Evolutionary conservation across 2,329 filamentous ascomycete species (phyloP).

Genomic region (Fusarium sp.): DNA sequence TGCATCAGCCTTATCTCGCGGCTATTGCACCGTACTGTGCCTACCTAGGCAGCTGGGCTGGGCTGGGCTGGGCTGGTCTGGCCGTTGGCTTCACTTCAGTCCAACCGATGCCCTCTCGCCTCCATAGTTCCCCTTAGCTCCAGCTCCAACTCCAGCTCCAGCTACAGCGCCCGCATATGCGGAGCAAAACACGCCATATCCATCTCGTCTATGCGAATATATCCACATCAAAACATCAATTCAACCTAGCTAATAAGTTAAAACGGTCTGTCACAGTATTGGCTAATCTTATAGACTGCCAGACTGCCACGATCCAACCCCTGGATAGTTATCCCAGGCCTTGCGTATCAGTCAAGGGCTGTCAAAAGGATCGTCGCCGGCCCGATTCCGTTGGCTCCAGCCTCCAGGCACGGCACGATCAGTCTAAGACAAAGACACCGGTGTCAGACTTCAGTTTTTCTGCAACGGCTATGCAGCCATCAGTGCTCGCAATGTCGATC

Average conservation of each 20-base stretch:
- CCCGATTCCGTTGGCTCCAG: constrained; percentile 22
- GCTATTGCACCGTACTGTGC: background rate
- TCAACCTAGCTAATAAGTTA: constrained; percentile 3
- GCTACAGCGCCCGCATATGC: constrained; percentile 1
- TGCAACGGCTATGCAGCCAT: too few species aligned
- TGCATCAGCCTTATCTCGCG: constrained; percentile 36
- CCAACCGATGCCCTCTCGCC: background rate
- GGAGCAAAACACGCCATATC: constrained; percentile 16
- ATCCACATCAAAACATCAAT: constrained; percentile 20
- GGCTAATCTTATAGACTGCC: constrained; percentile 12
- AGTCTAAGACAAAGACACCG: too few species aligned
- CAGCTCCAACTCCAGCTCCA: constrained; percentile 3
- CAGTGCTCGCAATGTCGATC: background rate
- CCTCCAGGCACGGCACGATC: background rate
- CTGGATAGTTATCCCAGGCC: constrained; percentile 15
- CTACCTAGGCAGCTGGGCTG: background rate
- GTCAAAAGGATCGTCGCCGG: constrained; percentile 13
- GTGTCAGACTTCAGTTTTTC: too few species aligned
- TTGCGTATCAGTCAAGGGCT: constrained; percentile 5
- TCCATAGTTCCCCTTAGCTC: constrained; percentile 4
- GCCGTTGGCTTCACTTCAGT: background rate
- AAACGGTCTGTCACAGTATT: background rate
- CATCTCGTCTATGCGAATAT: constrained; percentile 10
- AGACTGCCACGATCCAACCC: background rate
- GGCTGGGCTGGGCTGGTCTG: too few species aligned